Evolutionary conservation across 2,329 filamentous ascomycete genomes (phyloP), one percentile per base, ranked within the genome.

Genomic region (Claviceps pusilla): DNA sequence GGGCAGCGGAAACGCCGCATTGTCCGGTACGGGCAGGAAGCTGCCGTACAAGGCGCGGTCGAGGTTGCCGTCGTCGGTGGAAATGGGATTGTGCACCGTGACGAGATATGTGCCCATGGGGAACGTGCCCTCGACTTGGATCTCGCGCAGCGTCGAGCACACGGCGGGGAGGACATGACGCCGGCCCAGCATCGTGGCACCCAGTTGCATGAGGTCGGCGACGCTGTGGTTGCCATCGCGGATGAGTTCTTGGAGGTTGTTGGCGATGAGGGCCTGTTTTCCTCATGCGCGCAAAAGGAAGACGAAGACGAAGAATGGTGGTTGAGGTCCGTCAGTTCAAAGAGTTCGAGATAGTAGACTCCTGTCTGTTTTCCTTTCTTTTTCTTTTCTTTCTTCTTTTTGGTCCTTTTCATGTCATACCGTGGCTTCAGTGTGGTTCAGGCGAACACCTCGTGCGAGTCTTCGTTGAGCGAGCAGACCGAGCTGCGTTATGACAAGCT

Each of bases 71-170:
- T 96, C 86, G 59, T 95, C 85, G 57, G 82, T 84, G 59, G 83
- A 82, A 68, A 97, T 86, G 31, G 91, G 91, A 65, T 94, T 82
- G 70, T 95, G 89, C 19, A 97, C 88, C 0, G 91, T 97, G 41
- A 97, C 90, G 45, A 97, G 82, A 65, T 95, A 96, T 2, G 90
- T 95, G 54, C 91, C 91, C 7, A 80, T 85, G 33, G 82, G 84
- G 65, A 97, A 97, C 2, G 90, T 97, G 56, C 91, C 91, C 71
- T 97, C 91, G 59, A 97, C 87, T 75, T 94, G 89, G 61, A 97
- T 79, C 71, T 95, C 86, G 56, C 80, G 77, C 47, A 97, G 79
- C 3, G 87, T 89, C 46, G 79, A 76, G 56, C 84, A 80, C 29
- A 96, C 91, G 11, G 85, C 83, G 28, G 91, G 89, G 47, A 89